Evolutionary conservation across 768 basidiomycete genomes (phyloP).

Genomic region (Strobilomyces echinocephalus): DNA sequence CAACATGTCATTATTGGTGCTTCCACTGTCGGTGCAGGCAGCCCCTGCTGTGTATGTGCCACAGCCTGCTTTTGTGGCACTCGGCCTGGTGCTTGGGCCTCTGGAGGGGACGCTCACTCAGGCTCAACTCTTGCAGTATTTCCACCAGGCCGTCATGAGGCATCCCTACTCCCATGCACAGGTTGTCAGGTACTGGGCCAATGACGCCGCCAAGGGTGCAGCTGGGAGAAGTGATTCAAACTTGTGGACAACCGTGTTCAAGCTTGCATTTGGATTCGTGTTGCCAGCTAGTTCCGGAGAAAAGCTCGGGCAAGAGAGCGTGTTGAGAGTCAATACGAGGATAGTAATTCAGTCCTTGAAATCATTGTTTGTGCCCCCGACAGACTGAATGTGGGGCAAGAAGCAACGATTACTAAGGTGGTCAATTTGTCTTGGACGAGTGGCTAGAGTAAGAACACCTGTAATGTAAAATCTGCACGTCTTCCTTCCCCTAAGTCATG

Average conservation of each 20-base stretch:
- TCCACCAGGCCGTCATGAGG: slow-evolving; percentile 55
- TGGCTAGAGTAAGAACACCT: background rate
- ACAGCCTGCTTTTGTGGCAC: too few species aligned
- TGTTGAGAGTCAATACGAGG: slow-evolving; percentile 25
- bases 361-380: slow-evolving; percentile 21
- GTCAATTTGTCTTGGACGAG: too few species aligned
- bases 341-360: slow-evolving; percentile 26
- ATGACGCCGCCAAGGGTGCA: slow-evolving; percentile 48
- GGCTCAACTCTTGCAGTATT: slow-evolving; percentile 52
- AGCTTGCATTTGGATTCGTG: slow-evolving; percentile 39
- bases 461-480: background rate
- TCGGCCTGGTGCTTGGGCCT: too few species aligned
- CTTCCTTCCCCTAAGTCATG: background rate
- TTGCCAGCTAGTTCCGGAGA: slow-evolving; percentile 8
- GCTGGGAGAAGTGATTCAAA: slow-evolving; percentile 44
- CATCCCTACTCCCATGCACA: slow-evolving; percentile 42
- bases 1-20: slow-evolving; percentile 51
- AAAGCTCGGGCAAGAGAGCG: slow-evolving; percentile 14
- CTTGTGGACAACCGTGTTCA: slow-evolving; percentile 44
- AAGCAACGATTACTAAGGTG: background rate
- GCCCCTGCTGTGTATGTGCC: slow-evolving; percentile 32
- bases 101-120: too few species aligned
- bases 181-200: slow-evolving; percentile 53
- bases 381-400: slow-evolving; percentile 4
- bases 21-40: slow-evolving; percentile 48